Evolutionary conservation across 129 eudicot genomes (phyloP), one percentile per base, ranked within the genome.

Genomic region (Flaveria ramosissima): DNA sequence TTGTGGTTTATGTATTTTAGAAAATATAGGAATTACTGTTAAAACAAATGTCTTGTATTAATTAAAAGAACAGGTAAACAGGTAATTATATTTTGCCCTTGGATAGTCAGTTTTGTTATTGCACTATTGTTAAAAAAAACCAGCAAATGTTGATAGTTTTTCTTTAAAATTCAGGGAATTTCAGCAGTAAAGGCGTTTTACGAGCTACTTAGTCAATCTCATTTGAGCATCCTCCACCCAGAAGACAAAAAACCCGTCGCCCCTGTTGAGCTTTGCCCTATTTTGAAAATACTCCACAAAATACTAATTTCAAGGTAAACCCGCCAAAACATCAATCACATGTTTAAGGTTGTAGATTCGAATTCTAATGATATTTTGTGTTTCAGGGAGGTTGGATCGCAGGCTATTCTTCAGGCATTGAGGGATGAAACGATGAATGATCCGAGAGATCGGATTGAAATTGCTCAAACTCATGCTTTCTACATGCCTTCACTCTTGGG

Each of bases 391-490:
- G 77, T 79, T 56, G 74, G 92, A 9, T 65, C 83, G 9, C 66
- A 89, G 76, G 99, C 90, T 55, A 94, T 94, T 50, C 99, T 91
- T 71, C 90, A 91, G 76, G 93, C 99, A 0, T 76, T 94, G 81
- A 86, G 99, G 81, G 99, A 94, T 46, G 97, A 94, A 72, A 89
- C 96, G 9, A 84, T 94, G 97, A 79, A 91, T 84, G 99, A 94
- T 80, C 99, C 99, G 0, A 84, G 97, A 16, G 99, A 94, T 32
- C 93, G 97, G 20, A 94, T 94, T 71, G 97, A 89, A 84, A 94
- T 94, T 41, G 99, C 99, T 2, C 99, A 94, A 67, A 87, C 85
- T 74, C 90, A 84, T 76, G 93, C 90, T 74, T 89, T 91, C 82
- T 94, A 91, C 53, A 86, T 77, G 71, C 97, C 99, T 55, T 89